Base-by-base conservation (phyloP, 2,329 filamentous ascomycete species). In the Coniochaeta prunicola region DNA sequence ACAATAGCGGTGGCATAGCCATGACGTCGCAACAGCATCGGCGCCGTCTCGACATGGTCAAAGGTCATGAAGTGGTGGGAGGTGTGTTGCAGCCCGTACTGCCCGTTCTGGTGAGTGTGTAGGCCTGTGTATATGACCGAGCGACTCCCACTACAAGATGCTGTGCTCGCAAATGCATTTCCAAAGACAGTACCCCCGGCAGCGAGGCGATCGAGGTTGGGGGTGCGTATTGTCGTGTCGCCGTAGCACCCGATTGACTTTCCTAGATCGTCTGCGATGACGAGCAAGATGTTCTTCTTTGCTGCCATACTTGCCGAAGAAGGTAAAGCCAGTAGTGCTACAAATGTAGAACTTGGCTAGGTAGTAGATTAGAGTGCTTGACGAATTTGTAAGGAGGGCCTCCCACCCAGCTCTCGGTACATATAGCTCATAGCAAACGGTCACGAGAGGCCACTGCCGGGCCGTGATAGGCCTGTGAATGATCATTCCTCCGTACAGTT, bases 71-170 rank as follows among this genome's bases (percentile, higher is more conserved):
- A 80, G 59, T 77, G 74, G 60, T 73, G 70, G 45, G 64, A 61
- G 10, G 68, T 66, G 26, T 67, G 66, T 5, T 69, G 66, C 6
- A 80, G 70, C 0, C 77, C 78, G 54, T 80, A 80, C 59, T 77
- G 73, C 1, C 77, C 77, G 56, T 76, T 80, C 58, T 80, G 65
- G 58, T 78, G 77, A 0, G 76, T 78, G 57, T 80, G 78, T 0
- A 79, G 68, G 4, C 78, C 78, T 0, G 77, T 80, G 64, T 80
- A 80, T 19, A 80, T 74, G 17, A 74, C 73, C 0, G 76, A 75
- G 6, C 77, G 72, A 61, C 74, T 78, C 34, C 72, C 74, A 58
- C 75, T 78, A 65, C 78, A 80, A 0, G 77, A 80, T 0, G 78
- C 77, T 2, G 76, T 78, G 60, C 71, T 76, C 12, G 74, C 71